Base-by-base conservation (phyloP, 179 eudicot genomes). In the Beta macrorhiza region DNA sequence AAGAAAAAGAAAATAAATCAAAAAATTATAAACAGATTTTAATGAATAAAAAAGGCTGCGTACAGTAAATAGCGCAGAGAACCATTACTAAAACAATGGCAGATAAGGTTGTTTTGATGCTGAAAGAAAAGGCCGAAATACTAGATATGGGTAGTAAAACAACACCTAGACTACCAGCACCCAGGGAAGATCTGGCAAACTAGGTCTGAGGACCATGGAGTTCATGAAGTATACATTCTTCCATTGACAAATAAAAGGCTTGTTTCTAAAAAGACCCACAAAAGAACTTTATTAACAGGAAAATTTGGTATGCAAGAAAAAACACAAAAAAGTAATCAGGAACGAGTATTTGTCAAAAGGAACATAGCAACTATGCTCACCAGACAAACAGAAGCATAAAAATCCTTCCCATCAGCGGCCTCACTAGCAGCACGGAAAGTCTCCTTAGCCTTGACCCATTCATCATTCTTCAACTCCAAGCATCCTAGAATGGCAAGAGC, bases 381-480 rank as follows among this genome's bases (percentile, higher is more conserved):
- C 84, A 86, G 83, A 86, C 86, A 87, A 73, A 86, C 84, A 83
- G 86, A 77, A 72, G 83, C 89, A 81, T 88, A 88, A 75, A 81
- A 87, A 79, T 88, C 90, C 78, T 88, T 84, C 80, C 84, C 82
- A 59, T 86, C 86, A 70, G 92, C 85, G 53, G 94, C 91, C 82
- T 96, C 99, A 88, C 93, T 90, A 81, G 99, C 97, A 80, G 93
- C 93, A 69, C 92, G 97, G 80, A 94, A 96, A 67, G 99, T 94
- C 82, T 93, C 99, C 87, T 96, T 96, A 82, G 99, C 98, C 89
- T 90, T 94, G 70, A 96, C 97, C 99, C 99, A 96, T 73, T 96
- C 99, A 89, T 94, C 98, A 77, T 94, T 96, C 89, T 96, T 96
- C 72, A 96, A 91, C 86, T 96, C 99, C 89, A 96, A 86, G 82